Conservation (phyloP, 2,329 filamentous ascomycete species). For the Cryphonectria carpinicola region DNA sequence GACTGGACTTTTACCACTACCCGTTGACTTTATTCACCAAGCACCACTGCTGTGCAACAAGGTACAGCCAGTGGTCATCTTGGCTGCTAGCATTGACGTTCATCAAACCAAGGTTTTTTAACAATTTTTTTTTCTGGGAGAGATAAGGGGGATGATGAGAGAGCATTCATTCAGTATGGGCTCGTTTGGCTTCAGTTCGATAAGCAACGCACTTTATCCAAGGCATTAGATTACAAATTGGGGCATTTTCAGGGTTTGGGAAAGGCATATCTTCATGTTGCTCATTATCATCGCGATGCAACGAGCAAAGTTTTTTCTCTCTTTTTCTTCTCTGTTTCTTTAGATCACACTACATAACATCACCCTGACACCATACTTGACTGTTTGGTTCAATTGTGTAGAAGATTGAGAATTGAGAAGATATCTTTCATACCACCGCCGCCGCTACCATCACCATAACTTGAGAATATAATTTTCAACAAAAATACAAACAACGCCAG, state of each 20-base stretch:
- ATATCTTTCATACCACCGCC: neutral
- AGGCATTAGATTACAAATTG: constrained; percentile 2
- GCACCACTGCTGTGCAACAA: neutral
- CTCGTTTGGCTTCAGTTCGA: constrained; percentile 2
- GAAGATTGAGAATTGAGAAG: constrained; percentile 9
- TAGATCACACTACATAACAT: constrained; percentile 1
- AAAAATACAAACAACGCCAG: neutral
- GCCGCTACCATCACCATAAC: neutral
- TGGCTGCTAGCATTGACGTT: neutral
- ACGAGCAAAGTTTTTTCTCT: neutral
- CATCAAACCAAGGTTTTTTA: constrained; percentile 1
- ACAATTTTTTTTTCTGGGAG: neutral
- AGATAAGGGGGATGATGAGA: neutral
- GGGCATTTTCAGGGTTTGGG: constrained; percentile 2
- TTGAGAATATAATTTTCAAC: neutral
- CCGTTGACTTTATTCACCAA: neutral
- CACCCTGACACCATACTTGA: neutral
- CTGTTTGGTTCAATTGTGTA: constrained; percentile 3
- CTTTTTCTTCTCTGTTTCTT: neutral
- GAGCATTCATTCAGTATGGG: neutral
- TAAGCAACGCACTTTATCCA: neutral
- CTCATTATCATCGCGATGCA: constrained; percentile 9
- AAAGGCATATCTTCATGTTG: constrained; percentile 6
- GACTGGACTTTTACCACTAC: neutral
- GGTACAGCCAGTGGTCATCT: neutral